A percentile compares a stretch with the other conserved stretches of the same genome.
Conservation (phyloP, 495 filamentous ascomycete species). For the Bryoglossum gracile region DNA sequence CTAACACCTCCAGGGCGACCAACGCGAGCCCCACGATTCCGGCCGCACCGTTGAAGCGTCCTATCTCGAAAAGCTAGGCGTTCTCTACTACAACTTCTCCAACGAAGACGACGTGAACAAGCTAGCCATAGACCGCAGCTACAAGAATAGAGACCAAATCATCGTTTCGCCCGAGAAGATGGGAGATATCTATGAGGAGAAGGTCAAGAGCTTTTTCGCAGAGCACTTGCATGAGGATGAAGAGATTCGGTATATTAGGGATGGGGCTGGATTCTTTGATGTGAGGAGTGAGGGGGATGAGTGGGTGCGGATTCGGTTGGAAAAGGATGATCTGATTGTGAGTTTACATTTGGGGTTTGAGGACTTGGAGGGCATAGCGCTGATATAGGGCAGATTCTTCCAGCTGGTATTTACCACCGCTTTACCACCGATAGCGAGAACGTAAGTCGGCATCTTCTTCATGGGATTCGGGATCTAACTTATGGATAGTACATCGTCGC, state of each 20-base stretch:
- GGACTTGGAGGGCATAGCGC: not conserved
- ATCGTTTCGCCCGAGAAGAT: constrained; percentile 80
- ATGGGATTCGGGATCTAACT: too few relatives aligned
- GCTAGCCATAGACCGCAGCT: constrained; percentile 67
- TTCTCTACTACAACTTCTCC: constrained; percentile 66
- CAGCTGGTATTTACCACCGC: constrained; percentile 94
- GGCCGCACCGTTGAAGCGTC: constrained; percentile 51
- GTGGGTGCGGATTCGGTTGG: constrained; percentile 80
- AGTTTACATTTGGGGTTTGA: not conserved
- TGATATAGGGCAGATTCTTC: constrained; percentile 52
- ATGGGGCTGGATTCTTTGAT: constrained; percentile 89
- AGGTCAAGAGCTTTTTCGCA: constrained; percentile 86
- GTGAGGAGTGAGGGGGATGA: constrained; percentile 64
- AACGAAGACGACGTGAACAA: constrained; percentile 57
- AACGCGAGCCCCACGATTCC: constrained; percentile 84
- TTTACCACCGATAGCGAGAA: constrained; percentile 91
- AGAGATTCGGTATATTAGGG: constrained; percentile 95
- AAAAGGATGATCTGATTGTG: constrained; percentile 48
- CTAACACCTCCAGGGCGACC: constrained; percentile 62
- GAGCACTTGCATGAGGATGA: constrained; percentile 98
- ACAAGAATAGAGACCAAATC: constrained; percentile 94
- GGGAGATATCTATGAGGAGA: constrained; percentile 81
- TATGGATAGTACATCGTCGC: constrained; percentile 95
- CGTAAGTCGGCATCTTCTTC: constrained; percentile 45
- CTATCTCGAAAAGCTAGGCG: constrained; percentile 66